phyloP scores from a whole-genome alignment of 2,329 filamentous ascomycete species.

The Mariannaea sp. region DNA sequence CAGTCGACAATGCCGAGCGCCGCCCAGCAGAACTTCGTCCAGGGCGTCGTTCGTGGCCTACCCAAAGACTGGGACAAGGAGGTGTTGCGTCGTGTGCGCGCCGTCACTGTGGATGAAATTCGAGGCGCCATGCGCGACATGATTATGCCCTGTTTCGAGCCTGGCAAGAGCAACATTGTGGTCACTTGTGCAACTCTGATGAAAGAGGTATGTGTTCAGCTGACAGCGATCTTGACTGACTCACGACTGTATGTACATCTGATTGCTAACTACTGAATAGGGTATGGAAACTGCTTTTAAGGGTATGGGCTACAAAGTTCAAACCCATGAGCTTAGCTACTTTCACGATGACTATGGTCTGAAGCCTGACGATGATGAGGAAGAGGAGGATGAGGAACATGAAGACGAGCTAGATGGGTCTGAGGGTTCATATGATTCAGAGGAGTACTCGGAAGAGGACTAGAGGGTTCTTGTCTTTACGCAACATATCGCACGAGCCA shows the following conservation, averaged over 20 bases:
- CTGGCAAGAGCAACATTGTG: constrained; percentile 81
- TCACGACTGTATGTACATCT: not conserved
- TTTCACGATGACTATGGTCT: constrained; percentile 93
- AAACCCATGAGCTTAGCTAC: constrained; percentile 72
- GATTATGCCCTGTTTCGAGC: constrained; percentile 78
- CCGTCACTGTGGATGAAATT: constrained; percentile 77
- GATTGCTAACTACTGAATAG: constrained; percentile 51
- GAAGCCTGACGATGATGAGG: constrained; percentile 65
- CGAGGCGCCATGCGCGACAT: constrained; percentile 73
- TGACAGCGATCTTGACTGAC: not conserved
- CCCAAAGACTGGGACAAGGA: constrained; percentile 77
- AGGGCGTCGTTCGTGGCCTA: constrained; percentile 77
- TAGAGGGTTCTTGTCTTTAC: constrained; percentile 21
- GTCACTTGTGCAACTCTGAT: constrained; percentile 87
- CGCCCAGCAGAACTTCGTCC: constrained; percentile 81
- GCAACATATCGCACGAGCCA: not conserved
- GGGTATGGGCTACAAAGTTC: constrained; percentile 76
- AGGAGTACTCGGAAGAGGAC: constrained; percentile 36
- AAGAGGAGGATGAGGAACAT: constrained; percentile 49
- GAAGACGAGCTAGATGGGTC: constrained; percentile 43
- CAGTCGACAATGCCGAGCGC: constrained; percentile 84
- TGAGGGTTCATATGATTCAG: constrained; percentile 40
- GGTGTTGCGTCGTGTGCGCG: constrained; percentile 76
- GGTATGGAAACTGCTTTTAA: constrained; percentile 76
- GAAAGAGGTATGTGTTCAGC: constrained; percentile 71